Percentiles rank a stretch among this genome's conserved stretches.
phyloP scores from a whole-genome alignment of 805 yeast species.

The Kazachstania bromeliacearum region DNA sequence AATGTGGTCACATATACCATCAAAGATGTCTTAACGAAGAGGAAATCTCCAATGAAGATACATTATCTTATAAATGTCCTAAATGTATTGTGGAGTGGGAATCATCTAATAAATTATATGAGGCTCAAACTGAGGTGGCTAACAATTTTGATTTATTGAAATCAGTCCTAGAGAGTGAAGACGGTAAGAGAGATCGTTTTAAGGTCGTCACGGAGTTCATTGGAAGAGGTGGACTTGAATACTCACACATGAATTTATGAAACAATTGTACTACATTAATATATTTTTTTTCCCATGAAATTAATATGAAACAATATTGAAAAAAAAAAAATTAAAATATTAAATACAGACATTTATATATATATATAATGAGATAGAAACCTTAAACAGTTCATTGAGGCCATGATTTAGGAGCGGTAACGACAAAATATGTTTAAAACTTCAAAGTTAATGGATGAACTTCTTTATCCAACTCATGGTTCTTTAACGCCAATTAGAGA shows the following conservation, averaged over 20 bases:
- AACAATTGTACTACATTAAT: no score
- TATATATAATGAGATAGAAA: background rate
- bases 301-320: conserved; percentile 10
- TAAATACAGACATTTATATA: background rate
- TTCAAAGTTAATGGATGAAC: conserved; percentile 16
- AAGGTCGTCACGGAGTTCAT: conserved; percentile 71
- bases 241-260: conserved; percentile 10
- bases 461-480: conserved; percentile 16
- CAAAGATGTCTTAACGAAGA: conserved; percentile 61
- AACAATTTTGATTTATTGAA: conserved; percentile 57
- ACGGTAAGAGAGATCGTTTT: conserved; percentile 48
- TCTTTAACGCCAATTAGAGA: conserved; percentile 28
- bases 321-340: background rate
- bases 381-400: no score
- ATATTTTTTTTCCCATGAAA: conserved; percentile 9
- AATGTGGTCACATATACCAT: conserved; percentile 81
- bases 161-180: conserved; percentile 41
- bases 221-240: conserved; percentile 80
- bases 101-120: conserved; percentile 47
- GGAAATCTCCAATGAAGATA: conserved; percentile 13
- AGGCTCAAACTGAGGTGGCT: conserved; percentile 51
- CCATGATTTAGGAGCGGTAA: no score
- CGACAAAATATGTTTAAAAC: conserved; percentile 22
- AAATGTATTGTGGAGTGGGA: conserved; percentile 65
- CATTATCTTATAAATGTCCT: conserved; percentile 48